Evolutionary conservation across 768 basidiomycete species (phyloP).

Genomic region (Suillus subalutaceus): DNA sequence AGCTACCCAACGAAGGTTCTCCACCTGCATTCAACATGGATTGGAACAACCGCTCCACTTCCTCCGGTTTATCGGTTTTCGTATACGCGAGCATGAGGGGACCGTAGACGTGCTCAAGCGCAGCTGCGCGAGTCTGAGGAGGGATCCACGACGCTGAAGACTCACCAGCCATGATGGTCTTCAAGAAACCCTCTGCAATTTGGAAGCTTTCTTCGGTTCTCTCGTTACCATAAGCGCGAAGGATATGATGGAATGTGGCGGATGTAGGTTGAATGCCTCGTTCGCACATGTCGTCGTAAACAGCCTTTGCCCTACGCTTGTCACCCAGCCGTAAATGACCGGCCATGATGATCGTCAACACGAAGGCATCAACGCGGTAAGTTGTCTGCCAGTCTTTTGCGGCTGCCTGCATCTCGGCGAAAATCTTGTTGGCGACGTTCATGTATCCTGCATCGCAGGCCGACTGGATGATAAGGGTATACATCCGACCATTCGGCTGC

Average conservation of each 20-base stretch:
- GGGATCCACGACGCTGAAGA: constrained; percentile 42
- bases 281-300: constrained; percentile 72
- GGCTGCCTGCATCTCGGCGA: constrained; percentile 65
- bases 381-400: constrained; percentile 36
- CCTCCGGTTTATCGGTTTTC: constrained; percentile 42
- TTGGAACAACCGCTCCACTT: constrained; percentile 60
- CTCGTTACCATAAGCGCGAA: constrained; percentile 61
- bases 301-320: constrained; percentile 54
- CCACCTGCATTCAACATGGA: constrained; percentile 57
- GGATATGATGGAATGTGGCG: constrained; percentile 67
- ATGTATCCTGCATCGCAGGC: constrained; percentile 76
- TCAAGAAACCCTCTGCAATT: constrained; percentile 69
- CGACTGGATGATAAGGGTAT: constrained; percentile 75
- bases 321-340: constrained; percentile 66
- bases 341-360: constrained; percentile 75
- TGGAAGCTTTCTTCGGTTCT: constrained; percentile 50
- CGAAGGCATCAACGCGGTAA: constrained; percentile 54
- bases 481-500: constrained; percentile 65
- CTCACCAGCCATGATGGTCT: constrained; percentile 45
- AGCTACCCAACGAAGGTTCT: constrained; percentile 56
- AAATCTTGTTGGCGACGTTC: constrained; percentile 65
- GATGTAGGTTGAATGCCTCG: constrained; percentile 69
- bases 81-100: constrained; percentile 63
- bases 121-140: constrained; percentile 41
- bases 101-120: constrained; percentile 58